Conservation (phyloP, 176 grass and related monocot genomes). For the Hordeum marinum region DNA sequence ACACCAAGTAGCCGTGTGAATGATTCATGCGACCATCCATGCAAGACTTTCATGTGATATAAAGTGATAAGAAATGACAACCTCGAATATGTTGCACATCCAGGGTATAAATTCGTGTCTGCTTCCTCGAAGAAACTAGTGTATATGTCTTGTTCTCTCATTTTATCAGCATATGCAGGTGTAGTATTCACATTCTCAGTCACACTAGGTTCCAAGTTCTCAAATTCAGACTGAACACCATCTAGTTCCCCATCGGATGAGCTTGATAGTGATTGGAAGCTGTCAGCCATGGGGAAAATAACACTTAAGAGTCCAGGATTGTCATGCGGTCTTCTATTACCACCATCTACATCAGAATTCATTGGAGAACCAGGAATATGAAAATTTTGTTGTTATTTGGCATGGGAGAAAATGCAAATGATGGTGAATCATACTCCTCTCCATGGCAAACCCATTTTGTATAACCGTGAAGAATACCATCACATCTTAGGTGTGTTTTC, state of each 20-base stretch:
- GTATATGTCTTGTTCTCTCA: neutral
- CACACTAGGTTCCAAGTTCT: neutral
- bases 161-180: neutral
- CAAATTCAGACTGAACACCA: neutral
- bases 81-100: neutral
- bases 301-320: neutral
- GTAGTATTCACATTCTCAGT: neutral
- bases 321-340: neutral
- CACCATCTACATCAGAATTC: neutral
- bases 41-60: slow-evolving; percentile 5
- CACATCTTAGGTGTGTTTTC: neutral
- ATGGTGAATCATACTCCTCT: neutral
- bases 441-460: neutral
- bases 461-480: slow-evolving; percentile 14
- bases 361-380: neutral
- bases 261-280: neutral
- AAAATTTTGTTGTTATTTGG: neutral
- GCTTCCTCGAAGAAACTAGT: neutral
- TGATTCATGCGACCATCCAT: slow-evolving; percentile 10
- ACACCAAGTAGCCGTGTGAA: neutral
- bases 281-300: neutral
- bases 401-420: neutral
- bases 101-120: neutral
- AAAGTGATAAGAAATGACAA: neutral
- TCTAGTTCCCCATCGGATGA: neutral